Percentiles rank a stretch among this genome's conserved stretches.
Conservation (phyloP, 106 monocot genomes). For the Dendrobium huoshanense region DNA sequence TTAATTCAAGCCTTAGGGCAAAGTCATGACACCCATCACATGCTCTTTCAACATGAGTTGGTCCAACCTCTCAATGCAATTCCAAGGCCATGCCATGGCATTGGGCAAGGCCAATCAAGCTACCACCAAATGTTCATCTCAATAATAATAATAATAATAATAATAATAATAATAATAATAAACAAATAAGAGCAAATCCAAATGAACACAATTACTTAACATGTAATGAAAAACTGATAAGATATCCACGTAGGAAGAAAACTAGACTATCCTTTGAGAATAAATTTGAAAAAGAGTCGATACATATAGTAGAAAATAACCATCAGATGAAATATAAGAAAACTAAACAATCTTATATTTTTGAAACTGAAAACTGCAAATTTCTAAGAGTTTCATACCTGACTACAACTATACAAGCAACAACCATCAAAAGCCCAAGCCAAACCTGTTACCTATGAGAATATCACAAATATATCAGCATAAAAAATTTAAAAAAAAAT, state of each 20-base stretch:
- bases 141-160: too few species aligned
- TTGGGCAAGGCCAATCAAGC: neutral
- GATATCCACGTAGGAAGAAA: neutral
- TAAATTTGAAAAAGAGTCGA: neutral
- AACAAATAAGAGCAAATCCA: neutral
- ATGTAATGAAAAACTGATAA: neutral
- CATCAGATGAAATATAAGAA: neutral
- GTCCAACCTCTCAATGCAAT: too few species aligned
- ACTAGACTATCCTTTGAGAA: neutral
- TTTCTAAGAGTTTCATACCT: constrained; percentile 35
- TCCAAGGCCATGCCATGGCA: neutral
- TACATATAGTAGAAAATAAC: neutral
- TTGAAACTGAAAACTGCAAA: neutral
- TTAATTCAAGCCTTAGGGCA: too few species aligned
- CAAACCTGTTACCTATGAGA: constrained; percentile 72
- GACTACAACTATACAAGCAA: constrained; percentile 80
- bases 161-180: neutral
- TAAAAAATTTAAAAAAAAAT: neutral
- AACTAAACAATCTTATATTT: neutral
- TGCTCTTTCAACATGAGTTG: too few species aligned
- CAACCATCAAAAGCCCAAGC: constrained; percentile 66
- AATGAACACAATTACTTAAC: neutral
- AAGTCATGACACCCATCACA: too few species aligned
- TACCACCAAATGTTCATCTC: neutral
- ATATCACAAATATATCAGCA: constrained; percentile 16